Percentiles rank a stretch among this genome's conserved stretches.
phyloP scores from a whole-genome alignment of 2,329 filamentous ascomycete genomes.

The Thielaviopsis punctulata region DNA sequence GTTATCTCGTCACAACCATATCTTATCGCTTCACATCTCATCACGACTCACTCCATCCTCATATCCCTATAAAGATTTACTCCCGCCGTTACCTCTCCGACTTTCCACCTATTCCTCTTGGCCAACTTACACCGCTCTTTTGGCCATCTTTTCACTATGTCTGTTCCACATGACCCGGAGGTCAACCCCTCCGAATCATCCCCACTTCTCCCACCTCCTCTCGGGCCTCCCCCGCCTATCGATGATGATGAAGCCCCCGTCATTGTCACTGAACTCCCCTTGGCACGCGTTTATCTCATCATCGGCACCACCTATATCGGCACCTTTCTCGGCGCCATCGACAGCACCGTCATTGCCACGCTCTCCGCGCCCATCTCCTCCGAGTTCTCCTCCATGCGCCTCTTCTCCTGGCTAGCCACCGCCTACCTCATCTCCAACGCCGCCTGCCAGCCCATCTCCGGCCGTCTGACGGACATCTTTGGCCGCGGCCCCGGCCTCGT shows the following conservation, averaged over 20 bases:
- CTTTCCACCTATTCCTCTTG: background rate
- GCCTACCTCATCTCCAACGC: conserved; percentile 81
- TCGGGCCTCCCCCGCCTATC: background rate
- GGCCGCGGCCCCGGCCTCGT: conserved; percentile 61
- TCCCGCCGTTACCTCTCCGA: background rate
- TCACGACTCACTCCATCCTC: no score
- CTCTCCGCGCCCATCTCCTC: conserved; percentile 69
- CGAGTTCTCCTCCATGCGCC: conserved; percentile 62
- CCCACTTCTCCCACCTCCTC: conserved; percentile 2
- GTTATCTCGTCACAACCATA: no score
- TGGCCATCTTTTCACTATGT: background rate
- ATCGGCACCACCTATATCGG: conserved; percentile 39
- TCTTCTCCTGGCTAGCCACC: conserved; percentile 76
- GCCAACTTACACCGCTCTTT: background rate
- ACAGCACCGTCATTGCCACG: conserved; percentile 73
- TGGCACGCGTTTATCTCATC: conserved; percentile 33
- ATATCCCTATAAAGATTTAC: no score
- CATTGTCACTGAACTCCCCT: conserved; percentile 31
- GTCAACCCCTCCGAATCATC: conserved; percentile 4
- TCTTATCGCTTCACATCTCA: no score
- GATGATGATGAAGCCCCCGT: conserved; percentile 29
- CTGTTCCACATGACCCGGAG: background rate
- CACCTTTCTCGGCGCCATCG: conserved; percentile 47
- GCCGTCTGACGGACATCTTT: conserved; percentile 77
- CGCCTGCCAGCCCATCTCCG: conserved; percentile 69